These are phyloP conservation scores for Escallonia herrerae DNA, from an alignment of 129 eudicot genomes.

Conservation along the genomic window DNA sequence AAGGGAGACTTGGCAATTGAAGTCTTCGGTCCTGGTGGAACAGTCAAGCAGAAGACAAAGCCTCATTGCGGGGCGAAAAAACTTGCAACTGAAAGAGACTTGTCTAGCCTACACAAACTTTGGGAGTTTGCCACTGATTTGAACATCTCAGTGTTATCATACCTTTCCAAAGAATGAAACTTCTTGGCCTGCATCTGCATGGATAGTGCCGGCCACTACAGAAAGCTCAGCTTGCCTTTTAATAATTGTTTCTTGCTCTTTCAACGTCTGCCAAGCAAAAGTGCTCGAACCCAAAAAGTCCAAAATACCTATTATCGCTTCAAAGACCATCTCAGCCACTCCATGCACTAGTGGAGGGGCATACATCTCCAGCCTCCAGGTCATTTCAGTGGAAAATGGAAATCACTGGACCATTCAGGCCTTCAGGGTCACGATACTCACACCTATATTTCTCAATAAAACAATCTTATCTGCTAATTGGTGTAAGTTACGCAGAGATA, in stretches of 20 bases:
- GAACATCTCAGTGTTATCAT: no score
- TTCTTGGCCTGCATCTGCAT: background rate
- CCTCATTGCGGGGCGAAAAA: no score
- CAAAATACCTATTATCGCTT: background rate
- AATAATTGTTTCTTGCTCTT: constrained; percentile 9
- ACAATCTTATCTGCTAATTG: background rate
- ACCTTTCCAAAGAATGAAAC: background rate
- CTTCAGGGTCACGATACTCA: background rate
- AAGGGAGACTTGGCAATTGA: no score
- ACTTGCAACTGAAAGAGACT: background rate
- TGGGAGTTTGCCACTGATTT: background rate
- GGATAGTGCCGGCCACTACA: constrained; percentile 24
- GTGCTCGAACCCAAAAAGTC: background rate
- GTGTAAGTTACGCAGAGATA: no score
- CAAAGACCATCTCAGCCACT: no score
- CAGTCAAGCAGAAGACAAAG: no score
- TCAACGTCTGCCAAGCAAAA: background rate
- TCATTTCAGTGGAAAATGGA: background rate
- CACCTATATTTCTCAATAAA: no score
- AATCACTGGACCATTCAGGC: background rate
- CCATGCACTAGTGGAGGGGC: background rate
- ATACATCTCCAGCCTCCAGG: no score
- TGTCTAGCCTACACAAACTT: background rate
- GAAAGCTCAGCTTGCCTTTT: constrained; percentile 4
- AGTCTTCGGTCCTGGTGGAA: no score